Evolutionary conservation across 1,284 basidiomycete genomes (phyloP).

Genomic region (Schizopora paradoxa): DNA sequence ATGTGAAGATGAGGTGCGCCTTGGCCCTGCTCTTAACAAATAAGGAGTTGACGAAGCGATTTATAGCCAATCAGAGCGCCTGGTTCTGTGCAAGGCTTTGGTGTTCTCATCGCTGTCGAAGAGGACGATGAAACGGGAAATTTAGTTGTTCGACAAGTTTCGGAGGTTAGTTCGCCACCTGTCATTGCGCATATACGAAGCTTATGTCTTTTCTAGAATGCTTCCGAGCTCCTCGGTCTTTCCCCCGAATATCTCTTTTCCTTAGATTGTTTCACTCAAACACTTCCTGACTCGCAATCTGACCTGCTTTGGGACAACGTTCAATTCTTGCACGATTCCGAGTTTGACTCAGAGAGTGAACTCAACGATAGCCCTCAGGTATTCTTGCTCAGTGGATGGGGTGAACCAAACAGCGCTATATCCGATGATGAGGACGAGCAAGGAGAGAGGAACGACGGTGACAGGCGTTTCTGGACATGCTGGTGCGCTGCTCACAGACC

Average conservation of each 20-base stretch:
- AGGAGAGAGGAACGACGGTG: constrained; percentile 31
- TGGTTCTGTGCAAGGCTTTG: constrained; percentile 83
- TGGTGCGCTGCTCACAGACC: constrained; percentile 82
- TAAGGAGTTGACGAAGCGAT: neutral
- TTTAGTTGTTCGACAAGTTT: constrained; percentile 73
- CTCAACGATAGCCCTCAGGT: constrained; percentile 59
- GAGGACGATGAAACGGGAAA: constrained; percentile 55
- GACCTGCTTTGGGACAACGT: constrained; percentile 76
- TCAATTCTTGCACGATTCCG: constrained; percentile 56
- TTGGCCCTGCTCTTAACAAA: constrained; percentile 15
- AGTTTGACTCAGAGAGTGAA: constrained; percentile 39
- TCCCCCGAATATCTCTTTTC: constrained; percentile 76
- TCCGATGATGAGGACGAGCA: constrained; percentile 30
- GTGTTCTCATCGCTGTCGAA: constrained; percentile 74
- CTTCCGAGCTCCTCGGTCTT: constrained; percentile 64
- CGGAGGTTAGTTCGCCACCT: constrained; percentile 51
- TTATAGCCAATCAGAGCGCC: constrained; percentile 80
- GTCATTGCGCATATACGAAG: neutral
- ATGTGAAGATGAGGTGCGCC: constrained; percentile 76
- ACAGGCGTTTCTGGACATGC: constrained; percentile 66
- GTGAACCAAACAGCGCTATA: constrained; percentile 51
- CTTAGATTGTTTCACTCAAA: constrained; percentile 72
- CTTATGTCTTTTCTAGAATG: constrained; percentile 42
- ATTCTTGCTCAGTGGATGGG: constrained; percentile 69
- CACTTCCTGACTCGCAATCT: constrained; percentile 65